Evolutionary conservation across 1,139 yeast species (phyloP), one percentile per base, ranked within the genome.

Genomic region (Yamadazyma pseudoaaseri): DNA sequence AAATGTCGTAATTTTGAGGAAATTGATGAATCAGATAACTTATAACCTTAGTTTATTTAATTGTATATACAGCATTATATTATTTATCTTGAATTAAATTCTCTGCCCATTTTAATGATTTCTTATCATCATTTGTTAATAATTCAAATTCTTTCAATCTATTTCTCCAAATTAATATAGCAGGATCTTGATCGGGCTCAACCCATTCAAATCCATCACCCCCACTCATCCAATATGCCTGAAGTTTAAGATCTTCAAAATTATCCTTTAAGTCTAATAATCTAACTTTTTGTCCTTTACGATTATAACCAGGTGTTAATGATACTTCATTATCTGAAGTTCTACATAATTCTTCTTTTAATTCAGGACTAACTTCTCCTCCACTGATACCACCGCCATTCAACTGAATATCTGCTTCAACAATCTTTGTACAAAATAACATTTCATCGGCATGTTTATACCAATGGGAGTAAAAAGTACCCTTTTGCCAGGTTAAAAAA

Each of bases 101-200:
- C 36, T 64, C 68, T 2, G 70, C 65, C 70, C 69, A 63, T 40
- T 58, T 56, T 37, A 63, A 50, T 12, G 47, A 47, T 41, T 51
- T 52, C 9, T 37, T 37, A 23, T 38, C 46, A 7, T 36, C 42
- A 2, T 18, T 20, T 4, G 34, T 30, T 17, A 62, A 33, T 4
- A 40, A 32, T 26, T 57, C 49, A 31, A 51, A 55, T 28, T 41
- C 38, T 3, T 49, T 47, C 38, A 64, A 58, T 51, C 67, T 67
- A 2, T 51, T 36, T 30, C 67, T 61, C 86, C 86, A 81, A 20
- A 73, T 48, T 16, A 79, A 48, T 22, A 79, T 85, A 0, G 86
- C 87, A 0, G 90, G 90, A 51, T 83, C 92, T 51, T 79, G 81
- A 51, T 84, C 92, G 1, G 90, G 90, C 48, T 83, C 92, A 5